phyloP scores from a whole-genome alignment of 768 basidiomycete genomes.

The Naganishia vaughanmartiniae region DNA sequence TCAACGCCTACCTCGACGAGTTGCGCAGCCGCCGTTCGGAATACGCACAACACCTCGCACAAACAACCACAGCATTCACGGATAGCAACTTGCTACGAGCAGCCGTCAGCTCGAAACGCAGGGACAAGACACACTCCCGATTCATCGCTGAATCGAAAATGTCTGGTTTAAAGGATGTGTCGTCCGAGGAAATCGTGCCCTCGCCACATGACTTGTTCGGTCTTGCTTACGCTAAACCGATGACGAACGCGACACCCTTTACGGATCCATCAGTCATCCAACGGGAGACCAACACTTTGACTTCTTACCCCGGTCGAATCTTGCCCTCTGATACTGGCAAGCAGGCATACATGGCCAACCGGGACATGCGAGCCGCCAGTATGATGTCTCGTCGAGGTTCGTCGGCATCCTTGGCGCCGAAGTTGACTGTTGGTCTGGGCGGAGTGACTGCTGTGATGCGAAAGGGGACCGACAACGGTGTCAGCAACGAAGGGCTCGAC shows the following conservation, averaged over 20 bases:
- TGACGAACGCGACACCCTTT: neutral
- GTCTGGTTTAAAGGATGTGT: neutral
- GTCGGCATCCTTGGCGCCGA: neutral
- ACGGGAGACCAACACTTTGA: slow-evolving; percentile 11
- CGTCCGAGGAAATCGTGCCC: slow-evolving; percentile 21
- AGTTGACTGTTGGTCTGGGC: slow-evolving; percentile 26
- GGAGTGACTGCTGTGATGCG: slow-evolving; percentile 27
- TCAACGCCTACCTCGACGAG: slow-evolving; percentile 39
- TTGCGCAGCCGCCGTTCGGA: slow-evolving; percentile 23
- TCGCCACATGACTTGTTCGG: slow-evolving; percentile 26
- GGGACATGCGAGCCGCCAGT: neutral
- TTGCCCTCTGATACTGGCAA: slow-evolving; percentile 17
- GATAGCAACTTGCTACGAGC: slow-evolving; percentile 16
- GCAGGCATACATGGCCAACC: slow-evolving; percentile 5
- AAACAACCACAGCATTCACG: neutral
- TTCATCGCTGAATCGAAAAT: slow-evolving; percentile 25
- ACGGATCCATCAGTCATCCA: slow-evolving; percentile 13
- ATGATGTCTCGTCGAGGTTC: neutral
- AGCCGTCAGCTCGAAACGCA: slow-evolving; percentile 11
- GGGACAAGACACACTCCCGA: slow-evolving; percentile 11
- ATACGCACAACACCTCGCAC: slow-evolving; percentile 5
- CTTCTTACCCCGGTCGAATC: slow-evolving; percentile 12
- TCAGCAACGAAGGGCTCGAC: slow-evolving; percentile 18
- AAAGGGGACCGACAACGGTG: neutral
- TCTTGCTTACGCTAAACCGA: slow-evolving; percentile 29